A percentile compares a stretch with the other conserved stretches of the same genome.
phyloP scores from a whole-genome alignment of 2,329 filamentous ascomycete species.

The Cladophialophora yegresii region DNA sequence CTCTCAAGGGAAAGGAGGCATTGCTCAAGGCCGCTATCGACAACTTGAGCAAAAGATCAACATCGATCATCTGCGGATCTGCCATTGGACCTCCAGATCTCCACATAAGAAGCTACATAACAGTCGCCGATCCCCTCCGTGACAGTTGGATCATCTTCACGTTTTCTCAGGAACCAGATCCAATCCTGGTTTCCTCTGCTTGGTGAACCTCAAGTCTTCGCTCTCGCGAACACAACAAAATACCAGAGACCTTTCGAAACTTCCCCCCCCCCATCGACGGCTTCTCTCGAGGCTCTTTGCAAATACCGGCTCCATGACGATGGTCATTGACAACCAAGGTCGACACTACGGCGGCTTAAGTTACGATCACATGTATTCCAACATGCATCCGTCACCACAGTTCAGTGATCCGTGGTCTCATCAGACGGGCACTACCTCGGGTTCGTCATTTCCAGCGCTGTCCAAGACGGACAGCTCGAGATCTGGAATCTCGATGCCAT shows the following conservation, averaged over 20 bases:
- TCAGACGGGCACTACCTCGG: constrained; percentile 52
- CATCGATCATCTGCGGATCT: constrained; percentile 28
- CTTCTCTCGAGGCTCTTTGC: background rate
- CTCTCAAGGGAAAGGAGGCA: constrained; percentile 33
- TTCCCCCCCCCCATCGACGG: background rate
- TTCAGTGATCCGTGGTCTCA: constrained; percentile 90
- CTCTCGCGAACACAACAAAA: background rate
- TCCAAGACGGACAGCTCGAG: constrained; percentile 60
- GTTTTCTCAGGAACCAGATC: constrained; percentile 22
- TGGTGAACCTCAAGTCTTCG: constrained; percentile 4
- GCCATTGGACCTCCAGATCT: constrained; percentile 28
- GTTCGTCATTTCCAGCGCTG: constrained; percentile 61
- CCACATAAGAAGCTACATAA: constrained; percentile 34
- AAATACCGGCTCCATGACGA: constrained; percentile 67
- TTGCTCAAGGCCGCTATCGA: constrained; percentile 29
- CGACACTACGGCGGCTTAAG: constrained; percentile 75
- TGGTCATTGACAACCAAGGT: constrained; percentile 90
- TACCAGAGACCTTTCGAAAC: too few species aligned
- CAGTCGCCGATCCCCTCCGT: constrained; percentile 33
- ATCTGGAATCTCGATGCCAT: constrained; percentile 68
- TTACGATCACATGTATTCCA: constrained; percentile 72
- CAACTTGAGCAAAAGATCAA: constrained; percentile 31
- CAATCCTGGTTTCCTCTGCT: constrained; percentile 9
- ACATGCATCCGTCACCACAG: constrained; percentile 65
- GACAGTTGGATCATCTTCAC: constrained; percentile 26